A percentile compares a stretch with the other conserved stretches of the same genome.
phyloP scores from a whole-genome alignment of 768 basidiomycete genomes.

The Pleurotus eryngii region DNA sequence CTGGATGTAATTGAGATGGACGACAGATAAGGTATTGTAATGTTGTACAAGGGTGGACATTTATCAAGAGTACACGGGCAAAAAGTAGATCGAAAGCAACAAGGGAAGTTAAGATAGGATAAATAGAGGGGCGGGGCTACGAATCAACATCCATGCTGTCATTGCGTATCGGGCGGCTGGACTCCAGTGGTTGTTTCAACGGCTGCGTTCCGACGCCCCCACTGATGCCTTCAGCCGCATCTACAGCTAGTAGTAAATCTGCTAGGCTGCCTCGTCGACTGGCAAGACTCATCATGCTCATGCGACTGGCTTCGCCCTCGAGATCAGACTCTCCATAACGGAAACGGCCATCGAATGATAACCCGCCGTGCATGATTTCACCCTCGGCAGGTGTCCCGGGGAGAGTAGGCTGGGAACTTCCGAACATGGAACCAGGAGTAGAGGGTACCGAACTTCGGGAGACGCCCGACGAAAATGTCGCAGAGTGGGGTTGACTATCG shows the following conservation, averaged over 20 bases:
- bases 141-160: slow-evolving; percentile 1
- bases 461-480: neutral
- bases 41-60: neutral
- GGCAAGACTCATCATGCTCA: slow-evolving; percentile 2
- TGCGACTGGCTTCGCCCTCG: neutral
- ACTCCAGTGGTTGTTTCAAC: neutral
- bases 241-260: neutral
- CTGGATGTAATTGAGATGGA: too few relatives aligned
- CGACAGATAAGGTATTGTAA: too few relatives aligned
- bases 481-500: neutral
- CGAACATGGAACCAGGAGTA: slow-evolving; percentile 16
- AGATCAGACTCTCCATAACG: neutral
- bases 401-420: slow-evolving; percentile 14
- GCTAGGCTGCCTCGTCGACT: slow-evolving; percentile 1
- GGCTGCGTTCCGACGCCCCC: slow-evolving; percentile 1
- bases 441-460: neutral
- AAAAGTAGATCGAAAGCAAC: neutral
- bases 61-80: neutral
- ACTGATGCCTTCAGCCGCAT: slow-evolving; percentile 3
- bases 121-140: neutral
- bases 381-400: neutral
- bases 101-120: neutral
- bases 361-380: slow-evolving; percentile 19
- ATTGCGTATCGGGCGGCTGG: neutral
- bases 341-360: slow-evolving; percentile 22